Percentiles rank a stretch among this genome's conserved stretches.
Evolutionary conservation across 495 filamentous ascomycete genomes (phyloP).

Genomic region (Daldinia vernicosa): DNA sequence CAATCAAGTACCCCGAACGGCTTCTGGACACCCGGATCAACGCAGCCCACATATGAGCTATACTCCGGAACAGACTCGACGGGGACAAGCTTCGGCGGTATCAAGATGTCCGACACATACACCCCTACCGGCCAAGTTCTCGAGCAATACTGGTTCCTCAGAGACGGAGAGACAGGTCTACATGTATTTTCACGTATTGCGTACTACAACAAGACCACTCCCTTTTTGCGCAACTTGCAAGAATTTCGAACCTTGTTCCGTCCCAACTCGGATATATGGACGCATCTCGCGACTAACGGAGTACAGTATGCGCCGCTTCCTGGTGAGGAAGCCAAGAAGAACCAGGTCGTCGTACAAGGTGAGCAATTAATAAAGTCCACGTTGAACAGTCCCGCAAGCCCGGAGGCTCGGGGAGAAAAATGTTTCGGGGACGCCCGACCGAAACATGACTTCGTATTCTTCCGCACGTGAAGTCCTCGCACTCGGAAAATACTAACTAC

Average conservation of each 20-base stretch:
- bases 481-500: slow-evolving; percentile 26
- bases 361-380: slow-evolving; percentile 16
- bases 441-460: slow-evolving; percentile 13
- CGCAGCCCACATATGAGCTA: slow-evolving; percentile 53
- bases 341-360: slow-evolving; percentile 57
- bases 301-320: slow-evolving; percentile 62
- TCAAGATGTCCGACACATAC: slow-evolving; percentile 62
- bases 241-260: slow-evolving; percentile 65
- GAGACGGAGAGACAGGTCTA: slow-evolving; percentile 64
- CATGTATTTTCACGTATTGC: slow-evolving; percentile 64
- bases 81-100: slow-evolving; percentile 57
- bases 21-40: slow-evolving; percentile 61
- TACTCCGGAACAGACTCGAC: slow-evolving; percentile 60
- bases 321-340: slow-evolving; percentile 51
- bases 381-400: slow-evolving; percentile 22
- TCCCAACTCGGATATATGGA: slow-evolving; percentile 64
- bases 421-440: slow-evolving; percentile 29
- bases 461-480: slow-evolving; percentile 6
- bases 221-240: slow-evolving; percentile 62
- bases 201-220: slow-evolving; percentile 65
- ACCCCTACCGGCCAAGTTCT: slow-evolving; percentile 59
- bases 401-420: slow-evolving; percentile 18
- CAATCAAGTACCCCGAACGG: slow-evolving; percentile 62
- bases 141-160: slow-evolving; percentile 66
- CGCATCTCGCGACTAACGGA: slow-evolving; percentile 62